phyloP scores from a whole-genome alignment of 2,329 filamentous ascomycete species.

The Penicillium polonicum region DNA sequence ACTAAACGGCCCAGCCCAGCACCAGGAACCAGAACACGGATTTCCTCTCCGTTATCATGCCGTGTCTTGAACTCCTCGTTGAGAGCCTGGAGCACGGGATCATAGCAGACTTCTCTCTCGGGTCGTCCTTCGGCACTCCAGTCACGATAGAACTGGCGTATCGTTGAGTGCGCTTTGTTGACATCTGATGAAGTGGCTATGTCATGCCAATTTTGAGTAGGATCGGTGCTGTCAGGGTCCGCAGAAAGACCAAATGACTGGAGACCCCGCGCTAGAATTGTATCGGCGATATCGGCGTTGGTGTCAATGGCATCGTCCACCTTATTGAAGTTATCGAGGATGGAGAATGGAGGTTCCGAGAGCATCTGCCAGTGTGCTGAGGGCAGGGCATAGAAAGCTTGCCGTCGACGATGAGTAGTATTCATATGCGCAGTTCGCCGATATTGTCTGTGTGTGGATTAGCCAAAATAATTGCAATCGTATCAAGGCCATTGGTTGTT shows the following conservation, averaged over 20 bases:
- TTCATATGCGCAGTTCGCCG: conserved; percentile 82
- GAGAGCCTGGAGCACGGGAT: conserved; percentile 68
- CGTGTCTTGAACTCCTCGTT: conserved; percentile 45
- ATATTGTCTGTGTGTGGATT: conserved; percentile 64
- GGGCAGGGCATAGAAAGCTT: conserved; percentile 89
- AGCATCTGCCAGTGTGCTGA: conserved; percentile 80
- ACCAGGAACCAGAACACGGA: conserved; percentile 79
- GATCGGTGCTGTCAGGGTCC: conserved; percentile 38
- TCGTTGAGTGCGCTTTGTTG: conserved; percentile 87
- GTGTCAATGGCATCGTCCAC: conserved; percentile 85
- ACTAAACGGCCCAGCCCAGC: conserved; percentile 86
- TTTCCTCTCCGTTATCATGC: conserved; percentile 38
- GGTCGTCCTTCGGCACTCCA: conserved; percentile 76
- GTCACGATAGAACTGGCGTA: conserved; percentile 92
- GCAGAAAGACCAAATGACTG: conserved; percentile 61
- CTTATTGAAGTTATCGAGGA: conserved; percentile 72
- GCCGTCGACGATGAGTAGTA: conserved; percentile 83
- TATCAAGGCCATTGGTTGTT: not conserved
- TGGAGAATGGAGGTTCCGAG: conserved; percentile 75
- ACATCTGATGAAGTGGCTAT: conserved; percentile 71
- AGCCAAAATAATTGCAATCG: not conserved
- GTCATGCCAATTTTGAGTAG: conserved; percentile 63
- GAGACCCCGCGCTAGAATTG: conserved; percentile 70
- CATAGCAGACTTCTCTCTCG: conserved; percentile 77
- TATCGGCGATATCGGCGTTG: conserved; percentile 79